phyloP scores from a whole-genome alignment of 75 land plant genomes.

The Cupressus sempervirens region DNA sequence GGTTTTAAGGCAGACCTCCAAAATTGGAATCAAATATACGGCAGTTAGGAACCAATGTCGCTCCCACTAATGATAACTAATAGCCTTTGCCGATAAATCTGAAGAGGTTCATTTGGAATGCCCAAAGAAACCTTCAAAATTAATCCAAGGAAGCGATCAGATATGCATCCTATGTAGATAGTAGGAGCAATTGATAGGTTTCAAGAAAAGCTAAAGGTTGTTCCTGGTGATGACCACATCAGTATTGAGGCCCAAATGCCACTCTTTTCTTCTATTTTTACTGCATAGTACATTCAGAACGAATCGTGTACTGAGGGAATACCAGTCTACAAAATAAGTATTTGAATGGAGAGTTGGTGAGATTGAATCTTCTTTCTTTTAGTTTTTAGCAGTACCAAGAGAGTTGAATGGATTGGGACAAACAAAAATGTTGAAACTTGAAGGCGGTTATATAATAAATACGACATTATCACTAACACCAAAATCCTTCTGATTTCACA shows the following conservation, averaged over 20 bases:
- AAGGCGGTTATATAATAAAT: too few relatives aligned
- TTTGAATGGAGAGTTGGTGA: slow-evolving; percentile 99
- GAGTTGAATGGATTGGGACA: slow-evolving; percentile 99
- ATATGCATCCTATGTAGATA: slow-evolving; percentile 95
- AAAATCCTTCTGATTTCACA: too few relatives aligned
- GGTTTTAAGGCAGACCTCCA: slow-evolving; percentile 96
- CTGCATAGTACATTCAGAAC: slow-evolving; percentile 93
- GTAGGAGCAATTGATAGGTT: slow-evolving; percentile 89
- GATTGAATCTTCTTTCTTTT: slow-evolving; percentile 90
- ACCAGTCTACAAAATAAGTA: slow-evolving; percentile 84
- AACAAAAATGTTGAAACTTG: too few relatives aligned
- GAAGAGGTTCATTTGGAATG: slow-evolving; percentile 88
- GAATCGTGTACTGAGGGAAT: slow-evolving; percentile 87
- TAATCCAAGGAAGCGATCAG: slow-evolving; percentile 75
- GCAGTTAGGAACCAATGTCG: slow-evolving; percentile 84
- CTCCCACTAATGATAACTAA: slow-evolving; percentile 67
- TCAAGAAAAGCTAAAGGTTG: slow-evolving; percentile 79
- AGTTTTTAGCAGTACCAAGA: slow-evolving; percentile 92
- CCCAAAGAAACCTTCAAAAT: slow-evolving; percentile 93
- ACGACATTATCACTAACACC: too few relatives aligned
- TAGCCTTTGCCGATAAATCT: slow-evolving; percentile 92
- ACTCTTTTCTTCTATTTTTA: slow-evolving; percentile 86
- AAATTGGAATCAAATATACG: slow-evolving; percentile 74
- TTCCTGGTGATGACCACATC: slow-evolving; percentile 81
- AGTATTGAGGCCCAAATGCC: slow-evolving; percentile 99